Conservation (phyloP, 1,284 basidiomycete genomes). For the Marasmius sp. region DNA sequence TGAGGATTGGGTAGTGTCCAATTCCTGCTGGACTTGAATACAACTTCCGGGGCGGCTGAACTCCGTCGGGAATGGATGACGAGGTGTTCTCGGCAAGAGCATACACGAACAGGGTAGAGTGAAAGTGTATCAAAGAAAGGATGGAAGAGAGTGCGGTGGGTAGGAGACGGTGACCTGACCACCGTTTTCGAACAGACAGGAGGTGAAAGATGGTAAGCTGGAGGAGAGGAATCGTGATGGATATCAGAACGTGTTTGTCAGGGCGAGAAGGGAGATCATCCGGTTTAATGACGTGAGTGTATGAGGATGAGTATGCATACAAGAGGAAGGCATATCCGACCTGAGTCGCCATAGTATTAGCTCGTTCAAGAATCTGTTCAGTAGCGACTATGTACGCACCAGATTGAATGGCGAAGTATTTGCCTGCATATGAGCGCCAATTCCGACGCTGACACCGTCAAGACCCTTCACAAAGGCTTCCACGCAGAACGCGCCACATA, state of each 20-base stretch:
- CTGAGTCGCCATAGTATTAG: conserved; percentile 31
- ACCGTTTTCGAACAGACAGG: conserved; percentile 58
- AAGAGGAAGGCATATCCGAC: conserved; percentile 74
- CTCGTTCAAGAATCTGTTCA: background rate
- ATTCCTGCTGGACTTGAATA: conserved; percentile 9
- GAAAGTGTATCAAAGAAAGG: conserved; percentile 64
- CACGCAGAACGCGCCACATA: conserved; percentile 62
- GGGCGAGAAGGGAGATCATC: conserved; percentile 55
- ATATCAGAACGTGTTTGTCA: conserved; percentile 66
- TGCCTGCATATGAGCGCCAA: conserved; percentile 35
- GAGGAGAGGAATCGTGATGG: conserved; percentile 65
- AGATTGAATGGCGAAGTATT: conserved; percentile 66
- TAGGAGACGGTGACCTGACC: conserved; percentile 60
- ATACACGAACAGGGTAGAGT: conserved; percentile 50
- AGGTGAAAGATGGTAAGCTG: conserved; percentile 67
- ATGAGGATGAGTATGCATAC: conserved; percentile 67
- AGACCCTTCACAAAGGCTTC: conserved; percentile 66
- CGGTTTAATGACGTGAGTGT: conserved; percentile 48
- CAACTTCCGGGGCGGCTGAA: background rate
- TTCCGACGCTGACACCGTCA: conserved; percentile 50
- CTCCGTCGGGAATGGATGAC: conserved; percentile 9
- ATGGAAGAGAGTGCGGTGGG: conserved; percentile 63
- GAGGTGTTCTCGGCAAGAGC: background rate
- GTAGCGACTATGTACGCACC: conserved; percentile 32
- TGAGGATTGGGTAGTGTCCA: conserved; percentile 59